A percentile compares a stretch with the other conserved stretches of the same genome.
phyloP scores from a whole-genome alignment of 2,329 filamentous ascomycete species.

The Fusarium goolgardi region DNA sequence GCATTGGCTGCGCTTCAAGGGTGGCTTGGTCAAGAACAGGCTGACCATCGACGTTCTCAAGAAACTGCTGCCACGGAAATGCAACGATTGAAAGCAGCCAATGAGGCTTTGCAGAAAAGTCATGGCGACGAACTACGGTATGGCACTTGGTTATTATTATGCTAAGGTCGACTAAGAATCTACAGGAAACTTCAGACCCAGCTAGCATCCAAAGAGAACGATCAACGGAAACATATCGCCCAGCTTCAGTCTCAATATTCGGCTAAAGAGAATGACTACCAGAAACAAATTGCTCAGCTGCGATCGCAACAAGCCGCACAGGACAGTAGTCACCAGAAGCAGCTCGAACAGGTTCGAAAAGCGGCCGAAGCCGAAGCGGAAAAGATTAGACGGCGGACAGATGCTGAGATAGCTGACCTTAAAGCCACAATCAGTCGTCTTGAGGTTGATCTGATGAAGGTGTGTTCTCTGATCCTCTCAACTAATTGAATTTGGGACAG shows the following conservation, averaged over 20 bases:
- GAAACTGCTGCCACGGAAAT: constrained; percentile 61
- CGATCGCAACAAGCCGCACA: constrained; percentile 36
- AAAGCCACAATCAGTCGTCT: constrained; percentile 70
- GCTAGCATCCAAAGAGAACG: constrained; percentile 46
- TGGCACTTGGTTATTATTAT: constrained; percentile 35
- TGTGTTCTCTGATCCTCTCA: constrained; percentile 42
- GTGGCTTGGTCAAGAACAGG: constrained; percentile 77
- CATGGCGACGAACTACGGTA: constrained; percentile 75
- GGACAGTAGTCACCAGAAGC: constrained; percentile 53
- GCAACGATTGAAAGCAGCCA: constrained; percentile 68
- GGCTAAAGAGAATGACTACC: constrained; percentile 44
- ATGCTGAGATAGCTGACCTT: constrained; percentile 73
- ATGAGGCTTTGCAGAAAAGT: constrained; percentile 75
- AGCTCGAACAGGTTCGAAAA: constrained; percentile 62
- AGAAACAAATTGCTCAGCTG: constrained; percentile 45
- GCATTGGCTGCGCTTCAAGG: constrained; percentile 61
- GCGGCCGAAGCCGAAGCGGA: constrained; percentile 62
- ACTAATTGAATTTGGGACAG: not conserved
- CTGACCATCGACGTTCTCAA: constrained; percentile 74
- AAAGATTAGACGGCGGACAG: constrained; percentile 60
- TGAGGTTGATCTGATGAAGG: constrained; percentile 72
- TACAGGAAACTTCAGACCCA: constrained; percentile 51
- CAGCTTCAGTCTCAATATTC: constrained; percentile 49
- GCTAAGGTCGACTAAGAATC: constrained; percentile 30
- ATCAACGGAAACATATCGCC: constrained; percentile 48